A percentile compares a stretch with the other conserved stretches of the same genome.
These are phyloP conservation scores for Yamagishiella unicocca DNA, from an alignment of 139 green algal species.

Conservation along the genomic window DNA sequence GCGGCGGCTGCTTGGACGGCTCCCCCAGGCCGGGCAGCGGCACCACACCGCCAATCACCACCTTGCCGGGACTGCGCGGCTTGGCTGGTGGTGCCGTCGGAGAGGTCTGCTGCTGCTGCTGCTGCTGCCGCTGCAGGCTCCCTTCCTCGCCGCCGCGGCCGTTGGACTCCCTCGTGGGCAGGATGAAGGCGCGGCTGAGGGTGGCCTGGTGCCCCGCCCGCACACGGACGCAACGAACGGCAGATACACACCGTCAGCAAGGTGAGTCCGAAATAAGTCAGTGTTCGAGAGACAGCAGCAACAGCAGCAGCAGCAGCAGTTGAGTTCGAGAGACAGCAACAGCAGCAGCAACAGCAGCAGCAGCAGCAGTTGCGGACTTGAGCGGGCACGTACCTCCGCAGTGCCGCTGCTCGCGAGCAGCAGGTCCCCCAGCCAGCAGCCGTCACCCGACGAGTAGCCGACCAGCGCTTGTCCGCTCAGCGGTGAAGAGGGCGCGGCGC, in stretches of 20 bases:
- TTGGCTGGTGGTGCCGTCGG: not conserved
- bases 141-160: no score
- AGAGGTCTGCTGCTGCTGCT: not conserved
- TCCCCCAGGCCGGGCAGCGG: not conserved
- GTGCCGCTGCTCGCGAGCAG: slow-evolving; percentile 18
- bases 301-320: no score
- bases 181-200: not conserved
- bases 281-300: no score
- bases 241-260: no score
- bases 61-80: not conserved
- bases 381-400: slow-evolving; percentile 7
- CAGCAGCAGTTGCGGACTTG: no score
- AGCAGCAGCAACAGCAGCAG: no score
- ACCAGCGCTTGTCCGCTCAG: not conserved
- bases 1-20: not conserved
- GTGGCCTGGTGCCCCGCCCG: slow-evolving; percentile 8
- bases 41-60: slow-evolving; percentile 9
- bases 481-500: not conserved
- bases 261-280: no score
- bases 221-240: no score
- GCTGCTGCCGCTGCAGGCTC: not conserved
- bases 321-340: no score
- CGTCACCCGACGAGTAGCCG: not conserved
- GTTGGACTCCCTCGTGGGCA: no score
- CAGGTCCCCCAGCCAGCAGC: not conserved